A percentile compares a stretch with the other conserved stretches of the same genome.
These are phyloP conservation scores for Paramecium pentaurelia DNA, from an alignment of 73 alveolate genomes.

Conservation along the genomic window DNA sequence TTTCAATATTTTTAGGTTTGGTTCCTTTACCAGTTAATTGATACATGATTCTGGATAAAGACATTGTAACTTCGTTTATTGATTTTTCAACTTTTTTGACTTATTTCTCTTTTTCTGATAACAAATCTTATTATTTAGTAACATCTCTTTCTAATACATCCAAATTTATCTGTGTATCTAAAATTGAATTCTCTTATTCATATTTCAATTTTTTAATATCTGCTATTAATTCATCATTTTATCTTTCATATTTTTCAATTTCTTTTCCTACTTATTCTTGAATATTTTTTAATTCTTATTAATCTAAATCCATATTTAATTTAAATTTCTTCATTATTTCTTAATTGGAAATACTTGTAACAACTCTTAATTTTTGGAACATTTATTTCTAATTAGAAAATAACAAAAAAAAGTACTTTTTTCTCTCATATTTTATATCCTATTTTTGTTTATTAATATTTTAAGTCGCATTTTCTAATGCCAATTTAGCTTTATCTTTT, in stretches of 20 bases:
- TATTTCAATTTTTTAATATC: neutral
- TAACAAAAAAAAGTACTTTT: neutral
- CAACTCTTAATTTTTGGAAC: neutral
- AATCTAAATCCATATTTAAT: neutral
- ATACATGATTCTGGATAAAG: neutral
- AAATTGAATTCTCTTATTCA: neutral
- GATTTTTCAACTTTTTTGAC: constrained; percentile 26
- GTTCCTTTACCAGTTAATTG: neutral
- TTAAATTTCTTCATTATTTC: neutral
- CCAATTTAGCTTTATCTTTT: neutral
- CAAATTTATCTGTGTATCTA: neutral
- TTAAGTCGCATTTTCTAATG: neutral
- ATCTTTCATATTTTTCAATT: neutral
- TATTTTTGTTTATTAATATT: neutral
- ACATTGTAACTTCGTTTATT: neutral
- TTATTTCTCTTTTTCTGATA: neutral
- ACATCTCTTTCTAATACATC: constrained; percentile 18
- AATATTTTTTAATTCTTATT: neutral
- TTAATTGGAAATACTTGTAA: neutral
- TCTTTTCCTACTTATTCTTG: neutral
- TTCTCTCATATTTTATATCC: neutral
- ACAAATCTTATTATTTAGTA: neutral
- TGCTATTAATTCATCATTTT: neutral
- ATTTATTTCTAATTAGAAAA: neutral
- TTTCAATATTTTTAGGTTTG: neutral